These are phyloP conservation scores for Pichiaceae sp. DNA, from an alignment of 1,139 yeast genomes.

Conservation along the genomic window DNA sequence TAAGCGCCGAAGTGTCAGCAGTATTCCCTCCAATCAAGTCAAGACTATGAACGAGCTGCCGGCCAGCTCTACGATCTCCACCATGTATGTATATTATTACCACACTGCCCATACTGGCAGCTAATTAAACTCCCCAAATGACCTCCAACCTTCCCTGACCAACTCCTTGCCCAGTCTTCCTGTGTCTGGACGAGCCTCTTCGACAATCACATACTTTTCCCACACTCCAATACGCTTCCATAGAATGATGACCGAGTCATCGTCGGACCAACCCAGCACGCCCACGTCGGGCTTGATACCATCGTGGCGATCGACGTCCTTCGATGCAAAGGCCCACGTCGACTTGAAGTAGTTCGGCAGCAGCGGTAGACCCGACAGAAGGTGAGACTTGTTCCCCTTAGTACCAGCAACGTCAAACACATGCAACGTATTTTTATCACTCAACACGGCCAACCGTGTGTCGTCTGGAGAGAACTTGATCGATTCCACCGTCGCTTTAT, in stretches of 20 bases:
- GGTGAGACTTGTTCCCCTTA: constrained; percentile 49
- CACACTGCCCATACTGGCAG: background rate
- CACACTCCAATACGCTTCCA: constrained; percentile 72
- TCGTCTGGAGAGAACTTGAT: constrained; percentile 80
- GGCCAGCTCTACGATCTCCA: too few species aligned
- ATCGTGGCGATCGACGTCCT: constrained; percentile 46
- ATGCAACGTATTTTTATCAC: constrained; percentile 86
- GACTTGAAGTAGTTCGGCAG: constrained; percentile 65
- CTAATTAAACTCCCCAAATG: constrained; percentile 30
- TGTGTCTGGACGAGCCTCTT: constrained; percentile 21
- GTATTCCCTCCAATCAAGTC: background rate
- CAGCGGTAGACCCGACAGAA: constrained; percentile 58
- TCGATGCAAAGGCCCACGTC: constrained; percentile 83
- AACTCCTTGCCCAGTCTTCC: constrained; percentile 7
- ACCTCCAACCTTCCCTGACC: constrained; percentile 72
- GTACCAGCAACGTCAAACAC: constrained; percentile 33
- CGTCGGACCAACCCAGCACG: constrained; percentile 71
- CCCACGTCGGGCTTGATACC: constrained; percentile 43
- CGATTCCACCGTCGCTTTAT: constrained; percentile 70
- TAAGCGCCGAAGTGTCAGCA: constrained; percentile 4
- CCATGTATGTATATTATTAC: too few species aligned
- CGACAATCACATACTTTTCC: constrained; percentile 76
- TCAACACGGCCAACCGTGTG: constrained; percentile 68
- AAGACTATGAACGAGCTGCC: background rate
- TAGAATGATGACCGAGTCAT: constrained; percentile 54